A percentile compares a stretch with the other conserved stretches of the same genome.
phyloP scores from a whole-genome alignment of 176 grass and related monocot genomes.

The Areca catechu region DNA sequence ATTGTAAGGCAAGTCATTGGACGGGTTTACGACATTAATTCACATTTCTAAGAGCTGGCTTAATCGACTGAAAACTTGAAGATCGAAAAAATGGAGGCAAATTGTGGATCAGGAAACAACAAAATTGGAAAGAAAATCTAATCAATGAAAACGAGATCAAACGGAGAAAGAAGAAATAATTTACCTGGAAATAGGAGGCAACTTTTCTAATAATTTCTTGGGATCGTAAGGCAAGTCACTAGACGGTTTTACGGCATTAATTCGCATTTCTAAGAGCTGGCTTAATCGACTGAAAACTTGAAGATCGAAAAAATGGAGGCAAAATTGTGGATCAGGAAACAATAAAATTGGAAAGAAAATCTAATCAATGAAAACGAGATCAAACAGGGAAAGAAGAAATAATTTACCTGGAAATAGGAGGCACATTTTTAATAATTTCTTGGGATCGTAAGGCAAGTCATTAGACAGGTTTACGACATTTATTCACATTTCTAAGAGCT shows the following conservation, averaged over 20 bases:
- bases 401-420: constrained; percentile 35
- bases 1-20: constrained; percentile 1
- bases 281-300: constrained; percentile 43
- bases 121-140: too few relatives aligned
- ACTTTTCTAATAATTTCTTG: constrained; percentile 16
- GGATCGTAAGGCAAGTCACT: constrained; percentile 5
- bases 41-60: constrained; percentile 27
- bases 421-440: constrained; percentile 10
- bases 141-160: too few relatives aligned
- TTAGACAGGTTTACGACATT: constrained; percentile 10
- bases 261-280: constrained; percentile 24
- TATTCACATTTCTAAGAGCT: constrained; percentile 21
- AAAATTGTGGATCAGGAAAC: neutral
- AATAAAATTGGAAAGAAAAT: too few relatives aligned
- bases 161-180: neutral
- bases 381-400: neutral
- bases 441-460: constrained; percentile 3
- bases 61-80: constrained; percentile 41
- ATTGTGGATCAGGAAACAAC: neutral
- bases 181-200: constrained; percentile 34
- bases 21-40: constrained; percentile 5
- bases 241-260: constrained; percentile 3
- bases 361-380: too few relatives aligned
- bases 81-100: neutral
- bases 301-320: neutral